These are phyloP conservation scores for Epichloe sylvatica DNA, from an alignment of 2,329 filamentous ascomycete genomes.

Conservation along the genomic window DNA sequence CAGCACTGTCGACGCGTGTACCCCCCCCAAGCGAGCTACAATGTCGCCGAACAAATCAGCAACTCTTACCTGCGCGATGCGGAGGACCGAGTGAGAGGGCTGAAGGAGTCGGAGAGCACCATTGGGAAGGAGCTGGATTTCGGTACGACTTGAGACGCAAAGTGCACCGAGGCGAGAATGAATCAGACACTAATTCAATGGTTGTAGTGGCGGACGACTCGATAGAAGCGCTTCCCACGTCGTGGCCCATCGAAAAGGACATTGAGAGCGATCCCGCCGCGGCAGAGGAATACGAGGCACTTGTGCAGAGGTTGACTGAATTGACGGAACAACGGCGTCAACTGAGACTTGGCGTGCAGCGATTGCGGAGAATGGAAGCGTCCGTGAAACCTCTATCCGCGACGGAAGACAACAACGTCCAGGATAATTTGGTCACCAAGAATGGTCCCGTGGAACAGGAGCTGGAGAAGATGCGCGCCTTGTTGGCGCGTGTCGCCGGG, in stretches of 20 bases:
- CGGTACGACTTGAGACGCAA: slow-evolving; percentile 15
- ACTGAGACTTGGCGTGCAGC: slow-evolving; percentile 27
- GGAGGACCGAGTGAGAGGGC: slow-evolving; percentile 24
- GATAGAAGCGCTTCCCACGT: slow-evolving; percentile 32
- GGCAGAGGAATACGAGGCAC: slow-evolving; percentile 36
- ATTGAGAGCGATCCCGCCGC: slow-evolving; percentile 27
- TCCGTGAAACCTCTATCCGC: slow-evolving; percentile 31
- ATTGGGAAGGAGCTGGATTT: slow-evolving; percentile 30
- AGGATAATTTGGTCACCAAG: slow-evolving; percentile 53
- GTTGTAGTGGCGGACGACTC: slow-evolving; percentile 25
- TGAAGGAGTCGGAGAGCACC: slow-evolving; percentile 22
- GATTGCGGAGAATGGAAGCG: slow-evolving; percentile 33
- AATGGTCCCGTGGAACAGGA: slow-evolving; percentile 53
- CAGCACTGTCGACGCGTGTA: slow-evolving; percentile 55
- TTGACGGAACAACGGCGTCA: slow-evolving; percentile 29
- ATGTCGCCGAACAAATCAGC: slow-evolving; percentile 62
- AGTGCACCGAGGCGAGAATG: background rate
- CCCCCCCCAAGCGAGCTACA: slow-evolving; percentile 50
- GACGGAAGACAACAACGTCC: slow-evolving; percentile 26
- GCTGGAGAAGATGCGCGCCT: slow-evolving; percentile 49
- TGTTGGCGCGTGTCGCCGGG: slow-evolving; percentile 46
- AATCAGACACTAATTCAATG: background rate
- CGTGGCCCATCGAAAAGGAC: slow-evolving; percentile 32
- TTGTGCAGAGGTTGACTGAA: slow-evolving; percentile 33
- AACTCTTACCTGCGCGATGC: slow-evolving; percentile 41